Conservation (phyloP, 176 grass and related monocot species). For the Triticum monococcum region DNA sequence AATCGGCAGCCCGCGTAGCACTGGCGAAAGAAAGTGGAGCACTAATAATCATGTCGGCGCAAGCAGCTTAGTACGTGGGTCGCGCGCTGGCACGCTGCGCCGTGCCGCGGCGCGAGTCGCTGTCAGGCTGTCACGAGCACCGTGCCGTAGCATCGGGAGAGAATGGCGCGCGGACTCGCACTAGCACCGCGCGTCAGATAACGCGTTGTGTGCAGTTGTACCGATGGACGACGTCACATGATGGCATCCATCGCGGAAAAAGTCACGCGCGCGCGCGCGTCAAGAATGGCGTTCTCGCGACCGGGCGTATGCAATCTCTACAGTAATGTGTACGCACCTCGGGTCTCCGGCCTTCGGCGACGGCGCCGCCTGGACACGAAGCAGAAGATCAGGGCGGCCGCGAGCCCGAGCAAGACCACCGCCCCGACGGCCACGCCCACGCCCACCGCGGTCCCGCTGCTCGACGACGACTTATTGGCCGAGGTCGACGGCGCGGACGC, state of each 20-base stretch:
- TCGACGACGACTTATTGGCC: neutral
- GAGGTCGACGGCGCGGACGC: slow-evolving; percentile 1
- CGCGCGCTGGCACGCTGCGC: no score
- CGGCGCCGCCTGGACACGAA: slow-evolving; percentile 16
- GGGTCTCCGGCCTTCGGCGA: slow-evolving; percentile 1
- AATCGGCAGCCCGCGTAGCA: neutral
- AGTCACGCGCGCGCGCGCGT: neutral
- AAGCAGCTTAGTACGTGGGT: no score
- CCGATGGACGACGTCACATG: slow-evolving; percentile 1
- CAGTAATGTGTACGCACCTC: slow-evolving; percentile 15
- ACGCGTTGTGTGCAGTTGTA: neutral
- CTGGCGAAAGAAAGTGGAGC: neutral
- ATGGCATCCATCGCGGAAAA: neutral
- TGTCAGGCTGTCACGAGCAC: neutral
- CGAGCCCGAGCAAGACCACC: slow-evolving; percentile 35
- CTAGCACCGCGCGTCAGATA: neutral
- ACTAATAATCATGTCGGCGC: no score
- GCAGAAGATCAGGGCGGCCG: slow-evolving; percentile 37
- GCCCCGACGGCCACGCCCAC: slow-evolving; percentile 42
- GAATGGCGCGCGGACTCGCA: neutral
- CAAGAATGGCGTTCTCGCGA: neutral
- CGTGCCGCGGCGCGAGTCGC: no score
- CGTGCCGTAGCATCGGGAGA: neutral
- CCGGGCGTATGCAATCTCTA: neutral
- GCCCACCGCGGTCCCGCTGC: slow-evolving; percentile 1